These are phyloP conservation scores for Hymenoscyphus repandus DNA, from an alignment of 2,329 filamentous ascomycete genomes.

Conservation along the genomic window DNA sequence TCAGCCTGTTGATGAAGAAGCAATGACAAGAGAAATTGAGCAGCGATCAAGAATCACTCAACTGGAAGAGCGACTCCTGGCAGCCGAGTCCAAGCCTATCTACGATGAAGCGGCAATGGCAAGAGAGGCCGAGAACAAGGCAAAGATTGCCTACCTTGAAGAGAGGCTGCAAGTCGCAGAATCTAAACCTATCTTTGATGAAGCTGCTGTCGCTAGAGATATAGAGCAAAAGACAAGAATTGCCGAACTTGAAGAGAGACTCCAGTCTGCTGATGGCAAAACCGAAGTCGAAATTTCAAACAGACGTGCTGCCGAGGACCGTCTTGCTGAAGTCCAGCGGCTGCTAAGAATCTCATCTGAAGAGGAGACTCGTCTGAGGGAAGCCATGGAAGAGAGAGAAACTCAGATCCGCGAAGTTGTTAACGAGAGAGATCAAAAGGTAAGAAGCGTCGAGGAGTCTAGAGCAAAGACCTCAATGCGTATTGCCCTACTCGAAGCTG, in stretches of 20 bases:
- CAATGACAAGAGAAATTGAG: conserved; percentile 10
- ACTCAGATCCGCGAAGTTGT: conserved; percentile 60
- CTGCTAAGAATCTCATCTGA: conserved; percentile 65
- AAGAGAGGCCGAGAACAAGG: conserved; percentile 17
- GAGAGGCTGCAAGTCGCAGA: conserved; percentile 60
- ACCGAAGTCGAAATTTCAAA: conserved; percentile 58
- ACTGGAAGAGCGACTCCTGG: conserved; percentile 58
- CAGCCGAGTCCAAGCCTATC: conserved; percentile 47
- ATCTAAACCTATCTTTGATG: conserved; percentile 44
- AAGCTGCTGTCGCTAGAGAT: conserved; percentile 16
- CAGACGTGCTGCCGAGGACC: conserved; percentile 66
- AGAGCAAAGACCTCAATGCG: conserved; percentile 53
- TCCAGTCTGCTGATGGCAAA: conserved; percentile 57
- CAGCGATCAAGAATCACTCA: conserved; percentile 37
- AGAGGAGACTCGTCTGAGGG: conserved; percentile 63
- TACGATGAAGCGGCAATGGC: conserved; percentile 35
- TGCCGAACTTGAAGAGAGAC: conserved; percentile 63
- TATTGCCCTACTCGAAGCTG: conserved; percentile 61
- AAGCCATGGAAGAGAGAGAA: conserved; percentile 63
- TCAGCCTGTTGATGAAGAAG: conserved; percentile 37
- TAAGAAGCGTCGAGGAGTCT: conserved; percentile 54
- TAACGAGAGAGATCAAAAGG: conserved; percentile 64
- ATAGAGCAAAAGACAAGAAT: conserved; percentile 32
- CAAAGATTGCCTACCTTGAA: conserved; percentile 52
- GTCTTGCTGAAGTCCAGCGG: conserved; percentile 65